Evolutionary conservation across 208 protist species (phyloP), one percentile per base, ranked within the genome.

Genomic region (Wallacemonas rigidus): DNA sequence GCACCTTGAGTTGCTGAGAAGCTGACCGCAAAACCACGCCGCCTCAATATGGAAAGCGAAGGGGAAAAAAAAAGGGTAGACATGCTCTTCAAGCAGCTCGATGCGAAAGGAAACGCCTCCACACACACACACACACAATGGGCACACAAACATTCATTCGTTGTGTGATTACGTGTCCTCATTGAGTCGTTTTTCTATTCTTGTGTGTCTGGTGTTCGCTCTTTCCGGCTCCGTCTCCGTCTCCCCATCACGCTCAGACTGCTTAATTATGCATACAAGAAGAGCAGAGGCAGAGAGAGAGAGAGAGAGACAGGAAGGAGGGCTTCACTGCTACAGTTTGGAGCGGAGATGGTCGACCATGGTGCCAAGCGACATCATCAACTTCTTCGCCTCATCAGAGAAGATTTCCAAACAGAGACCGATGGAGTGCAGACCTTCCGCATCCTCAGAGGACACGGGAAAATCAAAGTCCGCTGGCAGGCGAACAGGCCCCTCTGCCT

Each of bases 331-430:
- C 68, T 79, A 88, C 39, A 76, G 50, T 63, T 84, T 92, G 4
- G 79, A 82, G 44, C 91, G 85, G 1, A 83, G n/a, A 54, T 85
- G 76, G 58, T 91, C 88, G 11, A 92, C 44, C 81, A 96, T 93
- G 62, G 77, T 79, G 47, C 83, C 79, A 4, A 96, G 41, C 51
- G 71, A 84, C 79, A 94, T 81, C 74, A 91, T 88, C 6, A 96
- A 68, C 36, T 83, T 40, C 73, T 92, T 93, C 26, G 87, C 73
- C 65, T 96, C 91, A 64, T 96, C 85, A 5, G 91, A 82, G 55
- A 96, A 94, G 88, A 96, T 94, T 45, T 86, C 76, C 9, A 93
- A 26, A 54, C 85, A 93, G 9, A 96, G 69, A 7, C 86, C 82
- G 51, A 96, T 84, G 40, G 92, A 89, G 67, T 96, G 92, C 72